Conservation (phyloP, 2,329 filamentous ascomycete species). For the Nannizziopsis barbatae region DNA sequence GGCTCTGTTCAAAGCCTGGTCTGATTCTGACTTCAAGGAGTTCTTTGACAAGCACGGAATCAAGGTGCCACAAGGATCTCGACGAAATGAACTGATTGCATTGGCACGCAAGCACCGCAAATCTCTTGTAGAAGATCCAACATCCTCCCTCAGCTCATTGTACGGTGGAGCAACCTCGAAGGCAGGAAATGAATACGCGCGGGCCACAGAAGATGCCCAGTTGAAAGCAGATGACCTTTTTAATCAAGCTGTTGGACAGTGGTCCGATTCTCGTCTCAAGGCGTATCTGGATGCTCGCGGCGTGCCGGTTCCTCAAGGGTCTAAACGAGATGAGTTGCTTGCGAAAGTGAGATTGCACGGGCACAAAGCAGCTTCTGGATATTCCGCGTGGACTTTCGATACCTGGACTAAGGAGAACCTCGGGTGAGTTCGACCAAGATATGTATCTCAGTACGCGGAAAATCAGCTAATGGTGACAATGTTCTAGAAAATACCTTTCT, state of each 20-base stretch:
- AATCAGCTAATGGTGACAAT: conserved; percentile 29
- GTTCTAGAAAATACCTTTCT: conserved; percentile 38
- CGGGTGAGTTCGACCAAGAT: conserved; percentile 33
- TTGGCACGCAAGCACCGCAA: conserved; percentile 79
- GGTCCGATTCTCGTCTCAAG: conserved; percentile 70
- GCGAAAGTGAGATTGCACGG: conserved; percentile 62
- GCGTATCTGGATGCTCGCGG: conserved; percentile 66
- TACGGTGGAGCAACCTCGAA: conserved; percentile 63
- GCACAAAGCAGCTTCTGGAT: conserved; percentile 58
- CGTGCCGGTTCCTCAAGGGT: conserved; percentile 59
- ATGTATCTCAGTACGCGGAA: too few relatives aligned
- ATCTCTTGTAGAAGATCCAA: conserved; percentile 36
- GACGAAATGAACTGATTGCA: conserved; percentile 77
- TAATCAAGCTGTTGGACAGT: conserved; percentile 48
- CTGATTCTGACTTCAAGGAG: conserved; percentile 78
- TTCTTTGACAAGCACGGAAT: conserved; percentile 88
- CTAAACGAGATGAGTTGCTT: conserved; percentile 61
- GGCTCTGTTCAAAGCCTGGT: conserved; percentile 78
- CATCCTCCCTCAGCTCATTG: conserved; percentile 33
- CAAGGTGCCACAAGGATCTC: conserved; percentile 81
- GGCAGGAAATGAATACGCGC: conserved; percentile 64
- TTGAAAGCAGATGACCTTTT: conserved; percentile 57
- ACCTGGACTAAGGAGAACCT: conserved; percentile 63
- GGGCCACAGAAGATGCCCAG: conserved; percentile 59
- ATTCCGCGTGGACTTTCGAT: conserved; percentile 67